Evolutionary conservation across 805 yeast species (phyloP).

Genomic region (Alloascoidea hylecoeti): DNA sequence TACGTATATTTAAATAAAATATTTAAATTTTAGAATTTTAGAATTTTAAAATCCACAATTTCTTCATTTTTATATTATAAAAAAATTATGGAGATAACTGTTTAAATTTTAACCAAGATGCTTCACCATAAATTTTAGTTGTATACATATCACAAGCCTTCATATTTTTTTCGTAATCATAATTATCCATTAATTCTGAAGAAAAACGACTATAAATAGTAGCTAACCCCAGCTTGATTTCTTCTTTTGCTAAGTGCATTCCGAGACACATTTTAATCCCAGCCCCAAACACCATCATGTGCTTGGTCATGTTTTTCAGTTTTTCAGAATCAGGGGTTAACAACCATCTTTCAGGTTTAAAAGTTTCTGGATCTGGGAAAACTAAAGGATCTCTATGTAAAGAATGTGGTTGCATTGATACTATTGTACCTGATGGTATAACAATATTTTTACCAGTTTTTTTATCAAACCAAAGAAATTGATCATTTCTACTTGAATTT

Average conservation of each 20-base stretch:
- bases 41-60: no score
- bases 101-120: not conserved
- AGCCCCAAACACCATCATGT: constrained; percentile 57
- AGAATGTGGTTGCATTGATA: constrained; percentile 56
- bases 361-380: constrained; percentile 36
- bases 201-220: constrained; percentile 35
- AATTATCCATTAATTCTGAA: constrained; percentile 17
- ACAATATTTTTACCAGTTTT: constrained; percentile 9
- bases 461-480: constrained; percentile 4
- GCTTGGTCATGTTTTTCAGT: constrained; percentile 29
- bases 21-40: no score
- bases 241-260: constrained; percentile 50
- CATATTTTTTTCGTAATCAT: constrained; percentile 9
- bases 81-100: no score
- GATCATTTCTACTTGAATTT: no score
- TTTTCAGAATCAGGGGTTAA: constrained; percentile 19
- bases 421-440: constrained; percentile 38
- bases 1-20: no score
- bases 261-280: constrained; percentile 70
- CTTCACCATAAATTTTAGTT: constrained; percentile 5
- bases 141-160: constrained; percentile 4
- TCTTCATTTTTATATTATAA: no score
- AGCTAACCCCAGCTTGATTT: constrained; percentile 44
- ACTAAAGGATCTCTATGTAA: constrained; percentile 36
- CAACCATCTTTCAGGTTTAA: constrained; percentile 56